phyloP scores from a whole-genome alignment of 192 early-diverging fungal genomes.

The Coemansia sp. region DNA sequence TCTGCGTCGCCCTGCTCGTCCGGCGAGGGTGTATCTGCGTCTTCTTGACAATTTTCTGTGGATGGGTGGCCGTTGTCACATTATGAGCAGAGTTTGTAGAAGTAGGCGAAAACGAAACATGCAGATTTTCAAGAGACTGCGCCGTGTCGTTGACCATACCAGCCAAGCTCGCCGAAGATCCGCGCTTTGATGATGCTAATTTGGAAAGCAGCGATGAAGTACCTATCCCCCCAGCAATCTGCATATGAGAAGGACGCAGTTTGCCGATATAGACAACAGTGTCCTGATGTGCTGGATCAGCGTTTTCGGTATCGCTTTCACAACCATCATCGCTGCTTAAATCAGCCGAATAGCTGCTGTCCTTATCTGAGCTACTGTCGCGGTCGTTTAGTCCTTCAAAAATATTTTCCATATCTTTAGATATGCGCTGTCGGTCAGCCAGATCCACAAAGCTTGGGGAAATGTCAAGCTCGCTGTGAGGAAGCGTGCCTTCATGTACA shows the following conservation, averaged over 20 bases:
- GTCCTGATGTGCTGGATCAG: constrained; percentile 29
- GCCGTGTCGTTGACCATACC: background rate
- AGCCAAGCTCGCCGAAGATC: background rate
- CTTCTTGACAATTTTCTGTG: constrained; percentile 44
- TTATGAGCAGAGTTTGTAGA: constrained; percentile 12
- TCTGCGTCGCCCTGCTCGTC: constrained; percentile 13
- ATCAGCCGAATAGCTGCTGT: background rate
- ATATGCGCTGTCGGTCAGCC: background rate
- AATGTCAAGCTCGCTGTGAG: constrained; percentile 16
- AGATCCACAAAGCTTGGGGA: constrained; percentile 14
- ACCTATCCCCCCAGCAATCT: background rate
- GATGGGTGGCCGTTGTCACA: constrained; percentile 22
- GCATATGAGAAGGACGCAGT: constrained; percentile 9
- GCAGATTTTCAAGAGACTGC: constrained; percentile 13
- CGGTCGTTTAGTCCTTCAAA: background rate
- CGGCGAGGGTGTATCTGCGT: constrained; percentile 35
- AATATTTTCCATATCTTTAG: background rate
- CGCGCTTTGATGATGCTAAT: constrained; percentile 1
- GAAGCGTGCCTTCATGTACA: background rate
- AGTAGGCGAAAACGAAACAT: constrained; percentile 24
- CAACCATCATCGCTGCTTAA: background rate
- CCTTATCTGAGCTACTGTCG: constrained; percentile 1
- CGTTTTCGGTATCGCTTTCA: constrained; percentile 17
- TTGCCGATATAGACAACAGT: constrained; percentile 47
- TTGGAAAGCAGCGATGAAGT: background rate